These are phyloP conservation scores for Neurospora discreta DNA, from an alignment of 495 filamentous ascomycete genomes.

Conservation along the genomic window DNA sequence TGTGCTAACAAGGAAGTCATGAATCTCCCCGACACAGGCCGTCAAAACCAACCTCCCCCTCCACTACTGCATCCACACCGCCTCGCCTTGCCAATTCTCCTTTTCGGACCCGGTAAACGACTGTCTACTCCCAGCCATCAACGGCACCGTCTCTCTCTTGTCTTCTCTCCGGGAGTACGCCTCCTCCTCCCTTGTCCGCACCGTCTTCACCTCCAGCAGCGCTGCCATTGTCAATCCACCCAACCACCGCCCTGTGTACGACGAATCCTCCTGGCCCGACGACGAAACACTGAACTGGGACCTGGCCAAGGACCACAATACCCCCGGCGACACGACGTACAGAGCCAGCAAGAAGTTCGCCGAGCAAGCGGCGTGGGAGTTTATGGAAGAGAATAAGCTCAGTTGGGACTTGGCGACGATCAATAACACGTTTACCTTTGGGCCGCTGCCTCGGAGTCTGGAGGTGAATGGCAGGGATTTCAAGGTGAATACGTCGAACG, in stretches of 20 bases:
- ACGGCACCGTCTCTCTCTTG: constrained; percentile 32
- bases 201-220: constrained; percentile 36
- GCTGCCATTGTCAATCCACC: constrained; percentile 28
- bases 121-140: constrained; percentile 33
- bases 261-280: constrained; percentile 29
- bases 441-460: constrained; percentile 28
- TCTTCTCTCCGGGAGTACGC: constrained; percentile 22
- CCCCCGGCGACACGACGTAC: constrained; percentile 17
- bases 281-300: constrained; percentile 19
- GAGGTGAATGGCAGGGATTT: not conserved
- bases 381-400: constrained; percentile 20
- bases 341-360: constrained; percentile 32
- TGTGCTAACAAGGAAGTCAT: not conserved
- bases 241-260: constrained; percentile 27
- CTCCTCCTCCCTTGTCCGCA: constrained; percentile 23
- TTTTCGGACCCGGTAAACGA: constrained; percentile 26
- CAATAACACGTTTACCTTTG: constrained; percentile 35
- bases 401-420: constrained; percentile 33
- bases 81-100: constrained; percentile 30
- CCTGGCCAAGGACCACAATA: constrained; percentile 13
- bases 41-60: constrained; percentile 20
- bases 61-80: constrained; percentile 33
- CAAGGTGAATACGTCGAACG: constrained; percentile 36
- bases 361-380: constrained; percentile 36
- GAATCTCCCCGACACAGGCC: constrained; percentile 4